These are phyloP conservation scores for Juncus inflexus DNA, from an alignment of 176 grass and related monocot genomes.

Conservation along the genomic window DNA sequence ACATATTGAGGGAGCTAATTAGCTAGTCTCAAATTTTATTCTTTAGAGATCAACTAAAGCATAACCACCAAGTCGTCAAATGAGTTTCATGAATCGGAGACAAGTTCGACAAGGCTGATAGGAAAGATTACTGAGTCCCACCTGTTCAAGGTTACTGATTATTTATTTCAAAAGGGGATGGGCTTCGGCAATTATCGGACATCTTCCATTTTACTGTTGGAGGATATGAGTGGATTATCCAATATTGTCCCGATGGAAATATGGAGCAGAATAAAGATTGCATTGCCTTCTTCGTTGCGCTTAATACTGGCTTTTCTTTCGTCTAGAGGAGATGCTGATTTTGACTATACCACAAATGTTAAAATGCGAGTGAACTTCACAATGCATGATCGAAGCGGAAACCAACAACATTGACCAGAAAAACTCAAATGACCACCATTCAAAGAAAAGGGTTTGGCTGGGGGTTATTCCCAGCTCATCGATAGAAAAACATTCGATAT, in stretches of 20 bases:
- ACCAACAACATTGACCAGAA: not conserved
- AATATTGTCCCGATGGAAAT: not conserved
- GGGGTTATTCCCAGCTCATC: not conserved
- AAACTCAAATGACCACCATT: not conserved
- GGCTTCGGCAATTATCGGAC: not conserved
- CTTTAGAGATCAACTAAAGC: no score
- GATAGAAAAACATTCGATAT: not conserved
- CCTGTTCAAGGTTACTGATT: constrained; percentile 3
- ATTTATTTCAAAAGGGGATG: not conserved
- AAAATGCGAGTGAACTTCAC: not conserved
- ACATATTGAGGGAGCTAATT: no score
- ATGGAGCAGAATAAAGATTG: not conserved
- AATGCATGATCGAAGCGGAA: not conserved
- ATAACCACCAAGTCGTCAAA: no score
- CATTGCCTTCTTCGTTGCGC: not conserved
- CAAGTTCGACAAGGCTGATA: not conserved
- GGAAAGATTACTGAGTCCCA: not conserved
- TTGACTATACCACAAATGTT: not conserved
- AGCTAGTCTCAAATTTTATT: no score
- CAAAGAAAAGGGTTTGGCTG: not conserved
- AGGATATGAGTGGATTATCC: constrained; percentile 6
- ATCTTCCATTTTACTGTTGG: constrained; percentile 3
- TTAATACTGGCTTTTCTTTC: not conserved
- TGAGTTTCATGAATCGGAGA: not conserved
- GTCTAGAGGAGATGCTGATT: no score